These are phyloP conservation scores for Wickerhamiella siamensis DNA, from an alignment of 805 yeast genomes.

Conservation along the genomic window DNA sequence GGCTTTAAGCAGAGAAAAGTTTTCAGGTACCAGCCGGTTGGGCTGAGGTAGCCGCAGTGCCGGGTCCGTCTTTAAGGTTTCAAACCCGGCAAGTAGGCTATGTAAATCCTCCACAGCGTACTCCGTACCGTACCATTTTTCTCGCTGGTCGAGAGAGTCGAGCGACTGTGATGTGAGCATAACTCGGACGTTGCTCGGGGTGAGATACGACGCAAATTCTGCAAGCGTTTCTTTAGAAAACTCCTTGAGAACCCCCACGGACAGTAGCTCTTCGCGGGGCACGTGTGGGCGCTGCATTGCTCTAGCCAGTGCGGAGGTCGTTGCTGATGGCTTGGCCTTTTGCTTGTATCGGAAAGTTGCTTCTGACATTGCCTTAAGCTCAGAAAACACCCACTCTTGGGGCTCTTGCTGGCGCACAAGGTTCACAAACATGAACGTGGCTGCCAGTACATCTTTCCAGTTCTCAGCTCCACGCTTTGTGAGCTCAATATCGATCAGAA, in stretches of 20 bases:
- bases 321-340: conserved; percentile 53
- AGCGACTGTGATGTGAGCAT: conserved; percentile 40
- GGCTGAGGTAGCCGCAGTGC: conserved; percentile 47
- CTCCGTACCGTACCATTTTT: conserved; percentile 87
- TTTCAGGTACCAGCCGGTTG: conserved; percentile 72
- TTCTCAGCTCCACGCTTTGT: conserved; percentile 52
- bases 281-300: conserved; percentile 41
- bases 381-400: conserved; percentile 68
- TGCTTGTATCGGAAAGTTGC: conserved; percentile 70
- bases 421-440: conserved; percentile 59
- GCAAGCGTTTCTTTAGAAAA: conserved; percentile 43
- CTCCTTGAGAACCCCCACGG: conserved; percentile 39
- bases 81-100: conserved; percentile 19
- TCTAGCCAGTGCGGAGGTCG: conserved; percentile 57
- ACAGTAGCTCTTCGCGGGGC: conserved; percentile 52
- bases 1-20: conserved; percentile 43
- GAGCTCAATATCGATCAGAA: conserved; percentile 58
- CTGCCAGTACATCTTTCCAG: conserved; percentile 44
- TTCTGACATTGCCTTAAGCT: conserved; percentile 50
- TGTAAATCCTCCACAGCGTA: conserved; percentile 39
- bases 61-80: conserved; percentile 12
- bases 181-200: conserved; percentile 45
- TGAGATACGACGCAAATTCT: conserved; percentile 36
- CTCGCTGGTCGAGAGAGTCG: conserved; percentile 36
- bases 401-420: conserved; percentile 46